phyloP scores from a whole-genome alignment of 2,329 filamentous ascomycete genomes.

The Hymenoscyphus fraxineus region DNA sequence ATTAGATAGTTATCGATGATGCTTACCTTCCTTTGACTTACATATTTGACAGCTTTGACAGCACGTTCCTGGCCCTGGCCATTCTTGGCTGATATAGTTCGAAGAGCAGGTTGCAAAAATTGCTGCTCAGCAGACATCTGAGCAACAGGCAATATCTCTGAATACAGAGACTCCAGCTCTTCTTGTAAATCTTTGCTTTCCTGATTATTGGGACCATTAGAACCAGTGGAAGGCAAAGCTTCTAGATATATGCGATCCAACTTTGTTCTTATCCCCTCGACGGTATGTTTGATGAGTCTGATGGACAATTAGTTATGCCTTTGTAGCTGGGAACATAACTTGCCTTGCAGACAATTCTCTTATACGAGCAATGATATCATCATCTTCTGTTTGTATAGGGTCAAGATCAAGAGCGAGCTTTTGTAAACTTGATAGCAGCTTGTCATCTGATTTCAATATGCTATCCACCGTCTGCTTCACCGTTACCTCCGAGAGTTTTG shows the following conservation, averaged over 20 bases:
- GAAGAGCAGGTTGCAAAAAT: constrained; percentile 57
- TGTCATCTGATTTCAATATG: constrained; percentile 59
- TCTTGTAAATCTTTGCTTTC: constrained; percentile 53
- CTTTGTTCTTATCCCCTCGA: constrained; percentile 51
- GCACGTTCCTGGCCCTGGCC: constrained; percentile 44
- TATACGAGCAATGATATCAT: constrained; percentile 52
- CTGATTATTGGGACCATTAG: constrained; percentile 17
- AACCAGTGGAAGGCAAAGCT: constrained; percentile 31
- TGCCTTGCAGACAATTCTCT: constrained; percentile 56
- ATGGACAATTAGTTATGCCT: background rate
- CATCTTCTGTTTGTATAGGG: constrained; percentile 48
- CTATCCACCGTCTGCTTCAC: constrained; percentile 48
- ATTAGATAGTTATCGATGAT: constrained; percentile 1
- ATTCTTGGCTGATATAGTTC: constrained; percentile 42
- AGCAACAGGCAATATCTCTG: constrained; percentile 65
- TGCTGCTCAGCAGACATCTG: constrained; percentile 70
- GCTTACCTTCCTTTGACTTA: constrained; percentile 33
- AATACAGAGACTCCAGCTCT: constrained; percentile 65
- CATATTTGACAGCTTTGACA: constrained; percentile 48
- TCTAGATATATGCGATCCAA: constrained; percentile 56
- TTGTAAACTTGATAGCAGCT: constrained; percentile 60
- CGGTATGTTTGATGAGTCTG: constrained; percentile 54
- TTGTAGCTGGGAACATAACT: constrained; percentile 6
- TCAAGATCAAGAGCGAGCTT: constrained; percentile 62
- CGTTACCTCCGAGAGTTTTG: constrained; percentile 41